Percentiles rank a stretch among this genome's conserved stretches.
Evolutionary conservation across 75 land plant species (phyloP).

Genomic region (Pinus tabuliformis): DNA sequence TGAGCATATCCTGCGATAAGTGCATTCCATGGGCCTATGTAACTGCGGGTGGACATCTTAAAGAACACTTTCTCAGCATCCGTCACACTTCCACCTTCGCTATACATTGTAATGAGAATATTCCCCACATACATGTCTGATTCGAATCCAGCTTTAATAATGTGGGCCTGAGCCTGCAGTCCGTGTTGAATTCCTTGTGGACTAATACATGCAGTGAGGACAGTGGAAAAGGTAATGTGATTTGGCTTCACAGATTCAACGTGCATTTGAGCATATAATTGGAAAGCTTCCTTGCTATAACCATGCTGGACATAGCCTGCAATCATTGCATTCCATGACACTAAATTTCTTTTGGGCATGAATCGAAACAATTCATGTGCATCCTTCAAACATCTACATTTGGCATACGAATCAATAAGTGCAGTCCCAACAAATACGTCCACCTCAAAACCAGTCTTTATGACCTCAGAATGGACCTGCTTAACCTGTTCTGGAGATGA

Average conservation of each 20-base stretch:
- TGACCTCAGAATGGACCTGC: conserved; percentile 65
- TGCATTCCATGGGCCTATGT: conserved; percentile 29
- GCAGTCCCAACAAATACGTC: conserved; percentile 60
- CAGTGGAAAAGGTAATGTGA: conserved; percentile 3
- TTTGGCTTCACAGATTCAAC: not conserved
- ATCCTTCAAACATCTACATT: not conserved
- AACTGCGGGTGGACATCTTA: not conserved
- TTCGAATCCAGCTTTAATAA: not conserved
- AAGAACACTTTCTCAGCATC: conserved; percentile 9
- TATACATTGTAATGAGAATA: conserved; percentile 7
- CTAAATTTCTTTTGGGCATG: not conserved
- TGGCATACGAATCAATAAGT: conserved; percentile 37
- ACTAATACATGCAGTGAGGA: too few relatives aligned
- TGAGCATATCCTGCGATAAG: conserved; percentile 23
- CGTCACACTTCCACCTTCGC: conserved; percentile 1
- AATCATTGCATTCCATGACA: conserved; percentile 2
- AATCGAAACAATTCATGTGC: not conserved
- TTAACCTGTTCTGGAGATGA: conserved; percentile 48
- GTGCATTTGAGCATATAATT: not conserved
- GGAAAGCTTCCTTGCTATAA: not conserved
- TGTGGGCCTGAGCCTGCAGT: too few relatives aligned
- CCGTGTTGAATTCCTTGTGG: too few relatives aligned
- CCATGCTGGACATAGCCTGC: not conserved
- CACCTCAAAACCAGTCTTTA: conserved; percentile 41
- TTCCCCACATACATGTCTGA: conserved; percentile 3